Base-by-base conservation (phyloP, 1,139 yeast genomes). In the Eremothecium cymbalariae region DNA sequence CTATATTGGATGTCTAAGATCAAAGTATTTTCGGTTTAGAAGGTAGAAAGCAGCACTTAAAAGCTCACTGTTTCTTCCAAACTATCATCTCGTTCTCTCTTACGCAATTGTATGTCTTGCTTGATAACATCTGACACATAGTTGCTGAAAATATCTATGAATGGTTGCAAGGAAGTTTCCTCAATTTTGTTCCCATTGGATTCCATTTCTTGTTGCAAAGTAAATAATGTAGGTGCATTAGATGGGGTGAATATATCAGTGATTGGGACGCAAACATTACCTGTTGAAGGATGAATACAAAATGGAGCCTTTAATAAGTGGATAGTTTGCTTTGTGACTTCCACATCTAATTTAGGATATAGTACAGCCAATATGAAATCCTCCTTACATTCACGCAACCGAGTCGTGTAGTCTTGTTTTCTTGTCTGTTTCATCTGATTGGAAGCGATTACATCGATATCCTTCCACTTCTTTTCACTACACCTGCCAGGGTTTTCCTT, bases 261-360 rank as follows among this genome's bases (percentile, higher is more conserved):
- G 15, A 90, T 86, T 0, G 98, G 96, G 6, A 93, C 96, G 73
- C 98, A 90, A 4, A 90, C 83, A 48, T 86, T 82, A n/a, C 96
- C 97, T 0, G 99, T 93, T 5, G 86, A 78, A 1, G 99, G 99
- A 56, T 90, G 99, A 32, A 90, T 78, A 65, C 97, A 90, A 58
- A 93, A 90, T n/a, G 99, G 99, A 1, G 97, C 82, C 55, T 90
- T 90, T 50, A 90, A 72, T 63, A 90, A 77, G 64, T 90, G 99
- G 59, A 78, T 84, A 48, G 88, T 67, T 57, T 83, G 94, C 47
- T 80, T 72, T 7, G 98, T 82, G 27, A 90, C 99, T 57, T 88
- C 94, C 36, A 82, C 76, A 71, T 90, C 99, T 44, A 90, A 66
- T 48, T 95, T 72, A 18, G 99, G 98, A 56, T 88, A 90, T 64